A percentile compares a stretch with the other conserved stretches of the same genome.
phyloP scores from a whole-genome alignment of 2,329 filamentous ascomycete species.

The Byssochlamys sp. region DNA sequence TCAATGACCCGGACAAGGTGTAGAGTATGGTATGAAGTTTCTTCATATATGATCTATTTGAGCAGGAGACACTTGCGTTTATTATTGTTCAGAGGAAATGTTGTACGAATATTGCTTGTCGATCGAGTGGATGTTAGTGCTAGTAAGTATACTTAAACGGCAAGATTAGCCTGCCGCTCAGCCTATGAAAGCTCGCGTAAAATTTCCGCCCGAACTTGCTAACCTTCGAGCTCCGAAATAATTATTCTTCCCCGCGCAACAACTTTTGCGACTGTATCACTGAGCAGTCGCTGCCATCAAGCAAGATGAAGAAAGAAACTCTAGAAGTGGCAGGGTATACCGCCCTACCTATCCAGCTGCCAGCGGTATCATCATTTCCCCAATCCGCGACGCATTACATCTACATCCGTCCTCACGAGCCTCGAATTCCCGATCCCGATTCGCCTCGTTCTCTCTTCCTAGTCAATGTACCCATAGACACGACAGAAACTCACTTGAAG shows the following conservation, averaged over 20 bases:
- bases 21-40: neutral
- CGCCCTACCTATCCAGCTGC: conserved; percentile 59
- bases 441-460: conserved; percentile 75
- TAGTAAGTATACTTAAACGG: neutral
- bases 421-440: conserved; percentile 63
- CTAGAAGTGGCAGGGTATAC: conserved; percentile 53
- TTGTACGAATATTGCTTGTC: neutral
- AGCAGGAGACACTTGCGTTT: neutral
- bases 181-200: conserved; percentile 9
- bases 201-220: conserved; percentile 9
- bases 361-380: conserved; percentile 53
- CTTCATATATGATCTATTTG: neutral
- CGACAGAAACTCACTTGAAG: conserved; percentile 67
- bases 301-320: conserved; percentile 27
- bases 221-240: conserved; percentile 3
- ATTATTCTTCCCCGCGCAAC: neutral
- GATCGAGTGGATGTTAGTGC: neutral
- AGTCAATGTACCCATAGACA: conserved; percentile 80
- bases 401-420: conserved; percentile 74
- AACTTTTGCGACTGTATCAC: neutral
- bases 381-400: conserved; percentile 64
- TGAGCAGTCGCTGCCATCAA: neutral
- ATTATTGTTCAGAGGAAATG: neutral
- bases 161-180: conserved; percentile 8
- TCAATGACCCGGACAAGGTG: conserved; percentile 57